Percentiles rank a stretch among this genome's conserved stretches.
Conservation (phyloP, 2,329 filamentous ascomycete genomes). For the Cytospora mali region DNA sequence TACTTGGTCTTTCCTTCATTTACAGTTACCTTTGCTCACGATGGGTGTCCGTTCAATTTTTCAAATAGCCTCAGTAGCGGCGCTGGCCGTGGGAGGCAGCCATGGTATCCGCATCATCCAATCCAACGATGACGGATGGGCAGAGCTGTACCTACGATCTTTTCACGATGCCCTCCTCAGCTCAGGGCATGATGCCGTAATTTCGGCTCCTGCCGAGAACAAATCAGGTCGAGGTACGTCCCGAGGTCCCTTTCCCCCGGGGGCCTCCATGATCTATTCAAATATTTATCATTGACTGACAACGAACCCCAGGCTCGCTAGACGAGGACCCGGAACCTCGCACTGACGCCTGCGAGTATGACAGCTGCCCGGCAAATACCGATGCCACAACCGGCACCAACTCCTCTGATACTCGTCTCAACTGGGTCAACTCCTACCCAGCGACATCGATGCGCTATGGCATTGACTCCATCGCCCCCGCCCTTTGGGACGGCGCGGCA, state of each 20-base stretch:
- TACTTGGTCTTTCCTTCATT: neutral
- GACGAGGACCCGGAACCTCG: conserved; percentile 52
- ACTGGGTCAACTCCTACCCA: conserved; percentile 74
- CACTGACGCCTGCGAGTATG: conserved; percentile 58
- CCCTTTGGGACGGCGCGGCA: conserved; percentile 52
- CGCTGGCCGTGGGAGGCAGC: conserved; percentile 12
- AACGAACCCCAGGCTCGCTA: conserved; percentile 50
- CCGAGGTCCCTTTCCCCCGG: neutral
- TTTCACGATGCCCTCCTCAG: conserved; percentile 58
- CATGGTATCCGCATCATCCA: conserved; percentile 54
- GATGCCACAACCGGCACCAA: conserved; percentile 58
- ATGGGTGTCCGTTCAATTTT: conserved; percentile 26
- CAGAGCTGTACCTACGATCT: conserved; percentile 65
- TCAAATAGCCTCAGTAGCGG: conserved; percentile 15
- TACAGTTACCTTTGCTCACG: neutral
- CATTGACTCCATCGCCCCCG: conserved; percentile 57
- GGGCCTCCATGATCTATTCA: no score
- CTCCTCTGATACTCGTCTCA: conserved; percentile 57
- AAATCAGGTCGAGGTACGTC: conserved; percentile 61
- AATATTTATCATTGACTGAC: neutral
- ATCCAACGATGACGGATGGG: conserved; percentile 75
- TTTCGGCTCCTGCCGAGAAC: conserved; percentile 69
- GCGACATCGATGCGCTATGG: conserved; percentile 66
- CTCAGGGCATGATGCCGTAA: conserved; percentile 61
- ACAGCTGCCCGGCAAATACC: conserved; percentile 61